These are phyloP conservation scores for Priceomyces medius DNA, from an alignment of 805 yeast species.

Conservation along the genomic window DNA sequence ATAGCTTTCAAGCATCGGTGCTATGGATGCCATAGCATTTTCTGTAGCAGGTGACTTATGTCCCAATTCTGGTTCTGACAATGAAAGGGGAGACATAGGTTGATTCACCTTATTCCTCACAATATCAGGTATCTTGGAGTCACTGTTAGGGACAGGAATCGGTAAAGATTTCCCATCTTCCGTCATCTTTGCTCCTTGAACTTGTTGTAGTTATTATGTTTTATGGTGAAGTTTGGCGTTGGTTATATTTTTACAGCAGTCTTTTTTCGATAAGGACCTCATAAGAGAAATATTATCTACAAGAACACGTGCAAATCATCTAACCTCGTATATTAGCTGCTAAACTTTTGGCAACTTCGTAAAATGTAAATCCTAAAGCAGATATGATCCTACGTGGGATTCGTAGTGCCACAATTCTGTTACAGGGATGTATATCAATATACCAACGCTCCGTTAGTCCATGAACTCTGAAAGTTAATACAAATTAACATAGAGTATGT, in stretches of 20 bases:
- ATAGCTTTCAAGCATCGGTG: constrained; percentile 73
- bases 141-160: constrained; percentile 5
- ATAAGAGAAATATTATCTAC: background rate
- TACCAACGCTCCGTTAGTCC: constrained; percentile 66
- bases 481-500: constrained; percentile 26
- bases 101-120: constrained; percentile 18
- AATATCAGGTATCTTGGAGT: background rate
- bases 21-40: constrained; percentile 74
- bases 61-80: constrained; percentile 15
- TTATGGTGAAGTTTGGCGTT: background rate
- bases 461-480: constrained; percentile 19
- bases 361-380: background rate
- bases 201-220: background rate
- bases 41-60: constrained; percentile 35
- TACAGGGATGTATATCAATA: constrained; percentile 15
- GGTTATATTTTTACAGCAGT: background rate
- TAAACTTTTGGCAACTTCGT: too few species aligned
- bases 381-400: background rate
- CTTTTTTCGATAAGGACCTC: background rate
- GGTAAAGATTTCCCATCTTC: constrained; percentile 5
- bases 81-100: constrained; percentile 35
- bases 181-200: constrained; percentile 1
- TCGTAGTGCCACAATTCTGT: constrained; percentile 1
- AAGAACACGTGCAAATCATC: background rate
- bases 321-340: background rate